Percentiles rank a stretch among this genome's conserved stretches.
Conservation (phyloP, 768 basidiomycete species). For the Naganishia friedmannii region DNA sequence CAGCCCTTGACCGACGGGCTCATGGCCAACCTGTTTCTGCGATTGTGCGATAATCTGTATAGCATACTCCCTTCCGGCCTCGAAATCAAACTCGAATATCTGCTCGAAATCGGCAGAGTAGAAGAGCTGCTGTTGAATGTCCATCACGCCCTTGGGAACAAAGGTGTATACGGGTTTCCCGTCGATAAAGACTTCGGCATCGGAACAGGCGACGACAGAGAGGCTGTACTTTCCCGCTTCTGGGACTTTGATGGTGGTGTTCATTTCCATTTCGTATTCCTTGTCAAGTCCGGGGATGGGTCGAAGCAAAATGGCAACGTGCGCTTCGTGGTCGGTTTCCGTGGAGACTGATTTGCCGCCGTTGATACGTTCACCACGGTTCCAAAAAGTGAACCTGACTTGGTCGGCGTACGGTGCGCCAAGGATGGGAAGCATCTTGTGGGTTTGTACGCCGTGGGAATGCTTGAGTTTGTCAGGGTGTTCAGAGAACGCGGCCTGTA, state of each 20-base stretch:
- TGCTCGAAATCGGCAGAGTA: constrained; percentile 18
- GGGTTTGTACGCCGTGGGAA: constrained; percentile 16
- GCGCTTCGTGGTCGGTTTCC: constrained; percentile 13
- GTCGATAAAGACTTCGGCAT: constrained; percentile 21
- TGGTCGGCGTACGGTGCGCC: constrained; percentile 54
- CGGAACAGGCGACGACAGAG: constrained; percentile 55
- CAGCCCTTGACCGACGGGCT: constrained; percentile 4
- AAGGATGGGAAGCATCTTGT: constrained; percentile 19
- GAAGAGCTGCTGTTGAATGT: constrained; percentile 19
- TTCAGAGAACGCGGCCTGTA: neutral
- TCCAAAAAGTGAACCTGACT: constrained; percentile 56
- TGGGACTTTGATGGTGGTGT: constrained; percentile 51
- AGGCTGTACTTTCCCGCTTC: constrained; percentile 22
- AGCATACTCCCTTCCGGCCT: constrained; percentile 12
- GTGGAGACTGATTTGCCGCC: constrained; percentile 52
- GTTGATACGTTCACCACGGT: constrained; percentile 37
- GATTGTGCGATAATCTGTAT: constrained; percentile 18
- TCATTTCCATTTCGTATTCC: constrained; percentile 56
- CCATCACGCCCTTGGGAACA: constrained; percentile 14
- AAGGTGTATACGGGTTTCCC: neutral
- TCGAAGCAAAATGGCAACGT: constrained; percentile 20
- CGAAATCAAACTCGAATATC: constrained; percentile 9
- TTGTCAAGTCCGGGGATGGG: constrained; percentile 52
- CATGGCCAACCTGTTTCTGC: neutral
- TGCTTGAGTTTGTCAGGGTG: constrained; percentile 13